phyloP scores from a whole-genome alignment of 176 grass and related monocot genomes.

The Juncus effusus region DNA sequence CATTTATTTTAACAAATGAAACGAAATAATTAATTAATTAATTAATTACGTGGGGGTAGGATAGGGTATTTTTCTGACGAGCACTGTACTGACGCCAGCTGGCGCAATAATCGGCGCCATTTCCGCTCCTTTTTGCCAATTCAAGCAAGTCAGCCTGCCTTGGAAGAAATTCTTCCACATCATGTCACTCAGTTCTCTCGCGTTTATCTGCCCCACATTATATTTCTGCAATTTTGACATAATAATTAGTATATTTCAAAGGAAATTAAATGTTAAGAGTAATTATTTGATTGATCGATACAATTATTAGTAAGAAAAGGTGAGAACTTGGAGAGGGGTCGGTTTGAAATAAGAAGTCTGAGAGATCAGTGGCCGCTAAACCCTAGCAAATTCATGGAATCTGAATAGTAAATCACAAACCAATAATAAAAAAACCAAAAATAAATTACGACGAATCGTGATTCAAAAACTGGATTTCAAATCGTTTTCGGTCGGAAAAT shows the following conservation, averaged over 20 bases:
- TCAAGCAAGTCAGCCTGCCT: constrained; percentile 63
- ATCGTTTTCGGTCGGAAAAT: constrained; percentile 9
- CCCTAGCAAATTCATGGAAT: background rate
- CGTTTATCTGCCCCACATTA: constrained; percentile 70
- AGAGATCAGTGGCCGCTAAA: background rate
- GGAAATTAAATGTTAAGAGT: background rate
- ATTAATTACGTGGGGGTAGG: constrained; percentile 46
- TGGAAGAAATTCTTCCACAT: constrained; percentile 81
- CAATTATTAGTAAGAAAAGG: background rate
- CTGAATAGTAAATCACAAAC: background rate
- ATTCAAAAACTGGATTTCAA: background rate
- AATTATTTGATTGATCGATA: background rate
- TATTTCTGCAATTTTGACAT: constrained; percentile 58
- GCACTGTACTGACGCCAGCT: constrained; percentile 37
- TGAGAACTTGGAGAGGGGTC: background rate
- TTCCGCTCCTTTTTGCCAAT: constrained; percentile 66
- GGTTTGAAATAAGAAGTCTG: background rate
- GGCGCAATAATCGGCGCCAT: constrained; percentile 50
- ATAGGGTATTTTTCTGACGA: constrained; percentile 71
- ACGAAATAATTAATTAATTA: constrained; percentile 13
- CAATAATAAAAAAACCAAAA: background rate
- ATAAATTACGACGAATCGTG: background rate
- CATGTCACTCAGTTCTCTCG: constrained; percentile 49
- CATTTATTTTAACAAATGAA: constrained; percentile 1
- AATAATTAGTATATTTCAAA: background rate